Percentiles rank a stretch among this genome's conserved stretches.
phyloP scores from a whole-genome alignment of 805 yeast species.

The Kazachstania kunashirensis region DNA sequence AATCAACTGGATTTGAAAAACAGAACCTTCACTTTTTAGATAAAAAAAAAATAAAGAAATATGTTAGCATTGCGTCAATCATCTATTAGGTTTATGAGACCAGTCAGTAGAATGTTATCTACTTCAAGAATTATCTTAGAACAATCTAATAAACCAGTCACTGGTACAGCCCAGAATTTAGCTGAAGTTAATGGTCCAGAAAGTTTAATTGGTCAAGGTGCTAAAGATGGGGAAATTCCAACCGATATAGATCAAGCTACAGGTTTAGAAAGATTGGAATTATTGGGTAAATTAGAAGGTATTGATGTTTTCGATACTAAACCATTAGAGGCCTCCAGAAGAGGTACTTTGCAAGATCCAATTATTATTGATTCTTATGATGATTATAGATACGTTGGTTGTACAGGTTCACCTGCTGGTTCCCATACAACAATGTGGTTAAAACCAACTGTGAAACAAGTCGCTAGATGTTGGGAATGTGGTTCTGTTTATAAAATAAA shows the following conservation, averaged over 20 bases:
- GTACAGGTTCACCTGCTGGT: slow-evolving; percentile 92
- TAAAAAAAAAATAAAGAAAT: too few relatives aligned
- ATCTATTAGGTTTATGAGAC: slow-evolving; percentile 21
- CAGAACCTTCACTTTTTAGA: too few relatives aligned
- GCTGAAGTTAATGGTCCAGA: slow-evolving; percentile 72
- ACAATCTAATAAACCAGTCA: slow-evolving; percentile 30
- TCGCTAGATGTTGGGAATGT: slow-evolving; percentile 97
- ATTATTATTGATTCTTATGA: slow-evolving; percentile 82
- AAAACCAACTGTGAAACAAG: slow-evolving; percentile 71
- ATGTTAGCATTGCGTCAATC: slow-evolving; percentile 33
- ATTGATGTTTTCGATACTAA: slow-evolving; percentile 83
- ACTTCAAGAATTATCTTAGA: slow-evolving; percentile 24
- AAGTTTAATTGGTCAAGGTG: slow-evolving; percentile 86
- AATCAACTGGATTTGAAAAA: too few relatives aligned
- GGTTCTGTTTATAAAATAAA: slow-evolving; percentile 89
- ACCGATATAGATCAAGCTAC: slow-evolving; percentile 94
- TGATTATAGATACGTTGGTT: slow-evolving; percentile 90
- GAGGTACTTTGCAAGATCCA: slow-evolving; percentile 86
- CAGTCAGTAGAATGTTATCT: slow-evolving; percentile 29
- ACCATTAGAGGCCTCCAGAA: slow-evolving; percentile 80
- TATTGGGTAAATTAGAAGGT: slow-evolving; percentile 91
- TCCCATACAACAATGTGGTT: slow-evolving; percentile 89
- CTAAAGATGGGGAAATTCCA: slow-evolving; percentile 75
- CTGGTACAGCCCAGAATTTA: slow-evolving; percentile 56
- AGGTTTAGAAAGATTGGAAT: slow-evolving; percentile 94